phyloP scores from a whole-genome alignment of 2,329 filamentous ascomycete species.

The Colletotrichum sp. region DNA sequence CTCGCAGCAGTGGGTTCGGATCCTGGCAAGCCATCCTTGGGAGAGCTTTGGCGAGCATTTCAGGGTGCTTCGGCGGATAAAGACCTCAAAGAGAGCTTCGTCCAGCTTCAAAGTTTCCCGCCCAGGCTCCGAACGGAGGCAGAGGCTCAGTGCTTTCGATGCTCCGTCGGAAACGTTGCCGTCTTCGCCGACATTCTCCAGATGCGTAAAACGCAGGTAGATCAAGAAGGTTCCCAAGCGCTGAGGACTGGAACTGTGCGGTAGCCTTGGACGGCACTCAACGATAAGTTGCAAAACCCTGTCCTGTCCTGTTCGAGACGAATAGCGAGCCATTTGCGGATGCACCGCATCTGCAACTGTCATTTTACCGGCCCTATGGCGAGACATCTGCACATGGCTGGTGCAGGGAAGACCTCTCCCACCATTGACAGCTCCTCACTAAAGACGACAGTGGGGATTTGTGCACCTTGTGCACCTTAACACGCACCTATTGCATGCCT shows the following conservation, averaged over 20 bases:
- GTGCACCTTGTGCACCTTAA: background rate
- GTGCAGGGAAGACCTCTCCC: slow-evolving; percentile 26
- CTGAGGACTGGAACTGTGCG: background rate
- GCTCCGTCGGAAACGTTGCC: background rate
- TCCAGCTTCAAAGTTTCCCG: background rate
- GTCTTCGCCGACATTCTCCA: background rate
- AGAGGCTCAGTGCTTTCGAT: background rate
- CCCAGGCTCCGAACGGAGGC: background rate
- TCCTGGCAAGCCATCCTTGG: background rate
- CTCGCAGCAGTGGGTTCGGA: background rate
- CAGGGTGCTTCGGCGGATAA: background rate
- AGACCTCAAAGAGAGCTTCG: background rate
- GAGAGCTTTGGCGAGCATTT: background rate
- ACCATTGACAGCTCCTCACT: slow-evolving; percentile 15
- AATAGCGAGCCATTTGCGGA: background rate
- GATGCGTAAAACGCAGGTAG: background rate
- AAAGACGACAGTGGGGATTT: slow-evolving; percentile 15
- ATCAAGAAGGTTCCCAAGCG: background rate
- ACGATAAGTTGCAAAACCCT: background rate
- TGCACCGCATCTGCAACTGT: slow-evolving; percentile 9
- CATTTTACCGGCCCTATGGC: slow-evolving; percentile 36
- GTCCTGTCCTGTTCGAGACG: background rate
- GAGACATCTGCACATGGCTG: slow-evolving; percentile 35
- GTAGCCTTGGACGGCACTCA: background rate
- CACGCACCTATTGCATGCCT: background rate